phyloP scores from a whole-genome alignment of 495 filamentous ascomycete genomes.

The Podospora tetraspora region DNA sequence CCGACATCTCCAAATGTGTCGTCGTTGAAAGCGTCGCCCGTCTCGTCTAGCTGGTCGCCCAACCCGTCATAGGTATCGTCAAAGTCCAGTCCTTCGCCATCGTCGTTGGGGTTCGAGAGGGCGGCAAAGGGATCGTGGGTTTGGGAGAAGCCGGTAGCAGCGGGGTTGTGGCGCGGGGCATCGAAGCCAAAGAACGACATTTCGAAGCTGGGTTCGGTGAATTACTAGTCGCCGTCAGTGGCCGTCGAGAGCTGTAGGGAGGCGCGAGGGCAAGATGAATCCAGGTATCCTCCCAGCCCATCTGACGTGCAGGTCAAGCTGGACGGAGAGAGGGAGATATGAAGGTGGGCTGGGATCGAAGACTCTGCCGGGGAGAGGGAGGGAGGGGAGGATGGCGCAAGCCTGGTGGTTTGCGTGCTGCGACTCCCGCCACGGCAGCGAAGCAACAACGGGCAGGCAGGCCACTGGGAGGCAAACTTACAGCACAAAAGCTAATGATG shows the following conservation, averaged over 20 bases:
- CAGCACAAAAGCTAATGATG: conserved; percentile 21
- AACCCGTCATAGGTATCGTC: conserved; percentile 98
- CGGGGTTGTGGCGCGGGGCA: conserved; percentile 52
- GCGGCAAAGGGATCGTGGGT: conserved; percentile 84
- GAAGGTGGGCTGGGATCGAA: background rate
- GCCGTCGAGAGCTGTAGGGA: background rate
- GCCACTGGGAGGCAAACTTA: conserved; percentile 16
- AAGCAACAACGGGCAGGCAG: background rate
- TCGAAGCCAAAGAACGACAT: conserved; percentile 81
- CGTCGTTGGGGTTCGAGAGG: conserved; percentile 62
- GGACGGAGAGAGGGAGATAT: background rate
- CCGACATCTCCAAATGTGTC: conserved; percentile 79
- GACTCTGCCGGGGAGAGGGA: background rate
- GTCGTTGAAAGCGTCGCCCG: conserved; percentile 92
- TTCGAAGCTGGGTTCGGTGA: background rate
- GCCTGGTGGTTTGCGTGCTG: background rate
- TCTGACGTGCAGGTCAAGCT: background rate
- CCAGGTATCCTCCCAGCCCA: background rate
- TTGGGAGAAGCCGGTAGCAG: conserved; percentile 70
- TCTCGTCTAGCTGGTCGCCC: conserved; percentile 85
- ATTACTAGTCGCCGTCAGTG: conserved; percentile 16
- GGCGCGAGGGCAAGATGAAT: background rate
- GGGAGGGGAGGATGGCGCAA: background rate
- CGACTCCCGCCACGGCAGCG: background rate
- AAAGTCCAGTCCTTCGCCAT: conserved; percentile 83